Evolutionary conservation across 2,329 filamentous ascomycete genomes (phyloP).

Genomic region (Aciculosporium take): DNA sequence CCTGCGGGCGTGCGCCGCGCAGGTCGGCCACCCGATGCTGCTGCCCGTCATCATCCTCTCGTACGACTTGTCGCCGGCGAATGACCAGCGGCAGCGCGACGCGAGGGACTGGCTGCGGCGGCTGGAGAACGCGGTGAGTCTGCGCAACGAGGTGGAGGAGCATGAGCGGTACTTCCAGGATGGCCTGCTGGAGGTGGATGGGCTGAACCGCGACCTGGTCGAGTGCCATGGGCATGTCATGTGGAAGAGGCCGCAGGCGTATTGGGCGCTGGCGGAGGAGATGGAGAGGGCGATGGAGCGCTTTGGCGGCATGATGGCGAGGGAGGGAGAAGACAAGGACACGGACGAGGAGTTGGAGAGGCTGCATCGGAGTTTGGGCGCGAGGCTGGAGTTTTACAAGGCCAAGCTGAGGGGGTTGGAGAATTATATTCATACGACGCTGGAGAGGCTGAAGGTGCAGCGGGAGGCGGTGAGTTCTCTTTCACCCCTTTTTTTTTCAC

Average conservation of each 20-base stretch:
- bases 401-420: slow-evolving; percentile 47
- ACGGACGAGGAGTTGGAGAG: slow-evolving; percentile 20
- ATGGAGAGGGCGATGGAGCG: slow-evolving; percentile 33
- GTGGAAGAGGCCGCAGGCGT: slow-evolving; percentile 49
- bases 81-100: slow-evolving; percentile 48
- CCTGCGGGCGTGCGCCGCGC: slow-evolving; percentile 31
- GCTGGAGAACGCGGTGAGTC: slow-evolving; percentile 46
- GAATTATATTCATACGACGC: slow-evolving; percentile 47
- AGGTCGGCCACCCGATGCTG: slow-evolving; percentile 43
- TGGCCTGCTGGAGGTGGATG: slow-evolving; percentile 41
- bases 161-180: slow-evolving; percentile 40
- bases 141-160: slow-evolving; percentile 45
- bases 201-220: slow-evolving; percentile 46
- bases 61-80: slow-evolving; percentile 40
- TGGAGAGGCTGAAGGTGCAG: slow-evolving; percentile 47
- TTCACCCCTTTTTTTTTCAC: not conserved
- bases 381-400: slow-evolving; percentile 44
- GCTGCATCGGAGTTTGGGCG: slow-evolving; percentile 37
- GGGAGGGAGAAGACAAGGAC: slow-evolving; percentile 5
- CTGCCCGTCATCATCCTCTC: slow-evolving; percentile 44
- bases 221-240: slow-evolving; percentile 49
- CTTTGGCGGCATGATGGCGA: slow-evolving; percentile 21
- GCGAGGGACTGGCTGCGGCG: slow-evolving; percentile 46
- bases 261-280: slow-evolving; percentile 36
- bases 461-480: slow-evolving; percentile 37